These are phyloP conservation scores for Rhazya stricta DNA, from an alignment of 257 asterid species.

Conservation along the genomic window DNA sequence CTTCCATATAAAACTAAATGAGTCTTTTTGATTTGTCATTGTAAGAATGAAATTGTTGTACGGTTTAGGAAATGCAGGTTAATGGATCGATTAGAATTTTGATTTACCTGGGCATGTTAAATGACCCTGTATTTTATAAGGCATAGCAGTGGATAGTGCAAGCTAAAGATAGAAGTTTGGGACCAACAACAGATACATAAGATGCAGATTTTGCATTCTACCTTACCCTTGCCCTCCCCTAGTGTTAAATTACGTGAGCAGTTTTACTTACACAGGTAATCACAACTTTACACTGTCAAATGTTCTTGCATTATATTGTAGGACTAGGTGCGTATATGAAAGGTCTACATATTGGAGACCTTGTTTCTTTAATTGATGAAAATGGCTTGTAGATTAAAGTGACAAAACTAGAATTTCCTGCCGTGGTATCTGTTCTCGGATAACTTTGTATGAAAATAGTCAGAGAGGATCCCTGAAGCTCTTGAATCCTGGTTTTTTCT, in stretches of 20 bases:
- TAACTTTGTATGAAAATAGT: neutral
- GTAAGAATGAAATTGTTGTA: neutral
- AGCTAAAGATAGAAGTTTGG: neutral
- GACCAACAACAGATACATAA: too few relatives aligned
- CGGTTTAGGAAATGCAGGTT: neutral
- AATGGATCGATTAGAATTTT: neutral
- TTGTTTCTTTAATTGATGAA: neutral
- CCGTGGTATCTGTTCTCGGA: neutral
- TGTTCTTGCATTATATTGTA: neutral
- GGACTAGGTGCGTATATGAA: neutral
- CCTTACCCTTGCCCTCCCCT: neutral
- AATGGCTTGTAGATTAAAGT: neutral
- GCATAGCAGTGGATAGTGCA: neutral
- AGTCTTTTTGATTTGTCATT: neutral
- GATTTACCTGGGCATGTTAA: neutral
- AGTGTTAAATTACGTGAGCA: neutral
- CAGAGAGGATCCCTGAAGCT: neutral
- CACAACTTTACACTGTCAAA: neutral
- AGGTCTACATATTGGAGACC: neutral
- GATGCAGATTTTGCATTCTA: neutral
- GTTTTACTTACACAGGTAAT: too few relatives aligned
- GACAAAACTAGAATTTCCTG: neutral
- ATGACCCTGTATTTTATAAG: neutral
- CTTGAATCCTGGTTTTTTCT: neutral
- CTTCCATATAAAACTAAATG: neutral